phyloP scores from a whole-genome alignment of 768 basidiomycete genomes.

The Macrolepiota dolichaula region DNA sequence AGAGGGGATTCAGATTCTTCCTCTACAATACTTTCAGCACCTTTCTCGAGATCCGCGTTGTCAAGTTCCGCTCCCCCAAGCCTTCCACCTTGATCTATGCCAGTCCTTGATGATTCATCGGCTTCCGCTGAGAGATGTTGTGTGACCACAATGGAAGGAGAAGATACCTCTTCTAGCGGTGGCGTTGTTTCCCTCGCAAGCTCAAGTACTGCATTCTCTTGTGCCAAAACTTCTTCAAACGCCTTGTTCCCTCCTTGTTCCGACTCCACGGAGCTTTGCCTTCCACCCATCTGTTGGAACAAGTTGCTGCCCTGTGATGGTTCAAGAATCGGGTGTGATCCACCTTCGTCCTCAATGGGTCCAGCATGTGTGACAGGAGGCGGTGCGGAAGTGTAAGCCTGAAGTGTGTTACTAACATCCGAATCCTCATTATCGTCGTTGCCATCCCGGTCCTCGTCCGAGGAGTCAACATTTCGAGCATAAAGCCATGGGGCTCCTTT shows the following conservation, averaged over 20 bases:
- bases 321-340: not conserved
- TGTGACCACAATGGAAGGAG: not conserved
- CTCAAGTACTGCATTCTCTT: slow-evolving; percentile 25
- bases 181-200: slow-evolving; percentile 5
- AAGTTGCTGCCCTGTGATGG: slow-evolving; percentile 17
- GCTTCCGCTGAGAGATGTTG: not conserved
- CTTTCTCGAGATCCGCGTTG: not conserved
- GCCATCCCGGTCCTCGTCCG: slow-evolving; percentile 35
- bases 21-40: not conserved
- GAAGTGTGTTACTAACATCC: not conserved
- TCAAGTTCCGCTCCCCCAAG: not conserved
- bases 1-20: not conserved
- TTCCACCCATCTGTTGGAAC: slow-evolving; percentile 27
- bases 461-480: slow-evolving; percentile 18
- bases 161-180: not conserved
- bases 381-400: not conserved
- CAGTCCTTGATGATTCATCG: not conserved
- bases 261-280: slow-evolving; percentile 28
- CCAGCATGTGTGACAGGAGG: not conserved
- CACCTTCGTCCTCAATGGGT: not conserved
- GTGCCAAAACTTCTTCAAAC: slow-evolving; percentile 29
- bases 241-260: slow-evolving; percentile 31
- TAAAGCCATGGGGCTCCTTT: not conserved
- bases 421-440: slow-evolving; percentile 23
- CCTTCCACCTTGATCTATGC: not conserved